phyloP scores from a whole-genome alignment of 148 eudicot species.

The Hydrangea macrophylla region DNA sequence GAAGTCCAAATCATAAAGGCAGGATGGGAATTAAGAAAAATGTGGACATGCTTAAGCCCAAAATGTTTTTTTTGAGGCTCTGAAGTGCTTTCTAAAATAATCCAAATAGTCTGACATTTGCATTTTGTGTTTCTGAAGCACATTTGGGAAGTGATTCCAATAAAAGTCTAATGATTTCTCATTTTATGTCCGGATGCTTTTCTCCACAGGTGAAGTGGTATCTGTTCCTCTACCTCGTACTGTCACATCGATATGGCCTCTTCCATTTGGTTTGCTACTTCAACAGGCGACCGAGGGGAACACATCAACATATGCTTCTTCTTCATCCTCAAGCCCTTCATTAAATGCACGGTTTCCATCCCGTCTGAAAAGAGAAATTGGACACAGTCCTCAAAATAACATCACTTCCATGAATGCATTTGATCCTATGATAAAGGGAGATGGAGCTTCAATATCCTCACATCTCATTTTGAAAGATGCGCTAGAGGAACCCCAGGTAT shows the following conservation, averaged over 20 bases:
- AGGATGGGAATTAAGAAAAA: no score
- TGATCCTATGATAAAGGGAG: slow-evolving; percentile 39
- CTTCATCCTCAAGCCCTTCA: slow-evolving; percentile 50
- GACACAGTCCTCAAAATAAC: slow-evolving; percentile 56
- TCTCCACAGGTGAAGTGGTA: slow-evolving; percentile 68
- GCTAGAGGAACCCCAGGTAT: slow-evolving; percentile 82
- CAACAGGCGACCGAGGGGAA: slow-evolving; percentile 69
- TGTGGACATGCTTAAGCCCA: no score
- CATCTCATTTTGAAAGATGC: slow-evolving; percentile 84
- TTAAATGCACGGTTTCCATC: slow-evolving; percentile 50
- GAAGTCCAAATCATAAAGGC: no score
- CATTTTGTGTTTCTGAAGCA: no score
- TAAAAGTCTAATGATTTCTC: no score
- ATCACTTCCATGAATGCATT: slow-evolving; percentile 20
- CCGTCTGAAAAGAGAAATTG: slow-evolving; percentile 57
- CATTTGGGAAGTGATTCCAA: no score
- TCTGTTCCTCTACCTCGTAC: slow-evolving; percentile 70
- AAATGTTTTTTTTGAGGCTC: no score
- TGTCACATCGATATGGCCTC: slow-evolving; percentile 86
- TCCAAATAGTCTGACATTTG: no score
- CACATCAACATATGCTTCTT: slow-evolving; percentile 34
- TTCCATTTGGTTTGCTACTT: slow-evolving; percentile 90
- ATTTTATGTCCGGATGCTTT: no score
- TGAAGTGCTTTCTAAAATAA: no score
- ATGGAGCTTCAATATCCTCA: slow-evolving; percentile 57